Evolutionary conservation across 2,329 filamentous ascomycete species (phyloP), one percentile per base, ranked within the genome.

Genomic region (Monilinia vaccinii-corymbosi): DNA sequence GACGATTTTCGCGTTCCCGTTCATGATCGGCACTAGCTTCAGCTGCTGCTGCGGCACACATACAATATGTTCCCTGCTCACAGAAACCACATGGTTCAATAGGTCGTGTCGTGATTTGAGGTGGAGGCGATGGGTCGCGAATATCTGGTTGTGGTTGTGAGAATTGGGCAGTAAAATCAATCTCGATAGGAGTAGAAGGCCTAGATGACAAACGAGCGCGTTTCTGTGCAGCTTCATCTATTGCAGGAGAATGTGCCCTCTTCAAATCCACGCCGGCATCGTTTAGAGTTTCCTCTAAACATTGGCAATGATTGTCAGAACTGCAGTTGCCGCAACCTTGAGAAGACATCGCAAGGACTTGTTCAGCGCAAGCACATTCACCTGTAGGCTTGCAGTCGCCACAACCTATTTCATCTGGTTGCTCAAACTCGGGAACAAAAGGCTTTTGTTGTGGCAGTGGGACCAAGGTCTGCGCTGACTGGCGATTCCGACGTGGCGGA

Each of bases 51-150:
- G 28, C 34, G 34, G 88, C 89, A 72, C 89, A 94, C 65, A 91
- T 84, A 70, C 89, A 94, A 67, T 89, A 89, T 0, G 87, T 91
- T 5, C 88, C 88, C 62, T 92, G 88, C 63, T 86, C 83, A 73
- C 89, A 94, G 75, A 94, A 94, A 8, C 89, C 89, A 71, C 89
- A 94, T 23, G 83, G 81, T 67, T 93, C 89, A 63, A 83, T 80
- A 71, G 71, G 60, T 66, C 70, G 60, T 65, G 71, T 73, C 64
- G 65, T 69, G 44, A 64, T 65, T 50, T 65, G 36, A 32, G 42
- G 47, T 45, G 57, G 48, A 45, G 31, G 47, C 21, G 57, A 53
- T 47, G 40, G 42, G 60, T 55, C 18, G 64, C 62, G 36, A 61
- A 60, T 62, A 63, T 65, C 64, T 56, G 65, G 71, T 66, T 55